Base-by-base conservation (phyloP, 352 stramenopile species). In the Phytophthora capsici region DNA sequence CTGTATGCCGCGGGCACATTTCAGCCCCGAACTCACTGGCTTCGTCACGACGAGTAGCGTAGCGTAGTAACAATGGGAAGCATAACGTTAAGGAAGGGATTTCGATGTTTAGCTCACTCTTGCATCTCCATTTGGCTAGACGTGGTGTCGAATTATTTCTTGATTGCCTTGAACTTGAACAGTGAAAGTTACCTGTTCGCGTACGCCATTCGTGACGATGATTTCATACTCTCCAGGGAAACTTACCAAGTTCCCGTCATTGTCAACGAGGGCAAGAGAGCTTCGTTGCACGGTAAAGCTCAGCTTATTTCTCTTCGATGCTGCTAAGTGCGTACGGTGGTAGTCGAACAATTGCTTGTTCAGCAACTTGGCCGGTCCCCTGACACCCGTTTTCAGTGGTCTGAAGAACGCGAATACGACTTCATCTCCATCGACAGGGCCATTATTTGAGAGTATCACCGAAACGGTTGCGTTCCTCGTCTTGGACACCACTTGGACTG, bases 341-440 rank as follows among this genome's bases (percentile, higher is more conserved):
- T 81, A 90, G 38, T 53, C 57, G 40, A 90, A 90, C 22, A 90
- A 66, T 53, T 90, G 81, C 64, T 90, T 63, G 57, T 90, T 88
- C 19, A 90, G 65, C 19, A 84, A 64, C 30, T 73, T 85, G 14
- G 63, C 81, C 10, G 76, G 72, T 6, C 81, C 81, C 2, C 74
- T 82, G 16, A 63, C 74, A 26, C 80, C 64, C 7, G 73, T 82
- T 13, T 64, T 62, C 1, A 88, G 54, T 30, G 78, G 78, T 7
- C 81, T 77, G 59, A 90, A 90, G 69, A 76, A 90, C 8, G 74
- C 78, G 44, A 90, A 68, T 49, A 88, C 72, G 22, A 90, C 74
- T 58, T 90, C 78, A 22, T 88, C 78, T 13, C 81, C 81, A 0
- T 54, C 59, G 5, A 69, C 58, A 4, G 53, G n/a, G 14, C 81